Evolutionary conservation across 2,329 filamentous ascomycete genomes (phyloP), one percentile per base, ranked within the genome.

Genomic region (Aspergillus brunneoviolaceus): DNA sequence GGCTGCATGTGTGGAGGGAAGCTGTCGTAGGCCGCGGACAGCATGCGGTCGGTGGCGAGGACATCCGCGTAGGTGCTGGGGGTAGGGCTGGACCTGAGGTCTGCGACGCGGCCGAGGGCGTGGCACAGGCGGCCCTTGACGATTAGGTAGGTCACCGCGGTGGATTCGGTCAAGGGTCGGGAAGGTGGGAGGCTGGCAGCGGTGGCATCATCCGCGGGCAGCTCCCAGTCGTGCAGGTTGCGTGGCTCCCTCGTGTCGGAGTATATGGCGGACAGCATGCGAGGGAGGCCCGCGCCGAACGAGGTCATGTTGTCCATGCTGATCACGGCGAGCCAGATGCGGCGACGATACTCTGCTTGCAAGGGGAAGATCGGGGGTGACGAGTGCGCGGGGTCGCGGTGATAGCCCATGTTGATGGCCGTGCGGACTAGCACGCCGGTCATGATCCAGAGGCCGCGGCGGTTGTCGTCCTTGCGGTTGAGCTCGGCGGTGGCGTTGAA

Each of bases 391-490:
- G 58, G 58, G 23, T 62, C 60, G 5, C 60, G 55, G 23, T 60
- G 60, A 11, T 62, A 62, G 12, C 60, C 60, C 60, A 62, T 62
- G 33, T 58, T 60, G 6, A 62, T 59, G 5, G 60, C 60, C 4
- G 58, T 55, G 4, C 58, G 54, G 7, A 62, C 55, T 14, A 62
- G 51, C 5, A 62, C 58, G 1, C 58, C 58, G 0, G 58, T 60
- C 58, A 62, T 60, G 12, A 62, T 60, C 60, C 60, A 62, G 3
- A 60, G 39, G 11, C 58, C 51, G 29, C 54, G 57, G 19, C 60
- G 48, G 31, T 55, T 62, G 11, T 62, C 60, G 21, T 60, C 58
- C 12, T 50, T 60, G 7, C 57, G 42, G 29, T 55, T 60, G 3
- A 62, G 58, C 19, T 62, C 60, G 2, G 55, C 60, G 3, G 60